Conservation (phyloP, 1,284 basidiomycete species). For the Pyrrhoderma noxium region DNA sequence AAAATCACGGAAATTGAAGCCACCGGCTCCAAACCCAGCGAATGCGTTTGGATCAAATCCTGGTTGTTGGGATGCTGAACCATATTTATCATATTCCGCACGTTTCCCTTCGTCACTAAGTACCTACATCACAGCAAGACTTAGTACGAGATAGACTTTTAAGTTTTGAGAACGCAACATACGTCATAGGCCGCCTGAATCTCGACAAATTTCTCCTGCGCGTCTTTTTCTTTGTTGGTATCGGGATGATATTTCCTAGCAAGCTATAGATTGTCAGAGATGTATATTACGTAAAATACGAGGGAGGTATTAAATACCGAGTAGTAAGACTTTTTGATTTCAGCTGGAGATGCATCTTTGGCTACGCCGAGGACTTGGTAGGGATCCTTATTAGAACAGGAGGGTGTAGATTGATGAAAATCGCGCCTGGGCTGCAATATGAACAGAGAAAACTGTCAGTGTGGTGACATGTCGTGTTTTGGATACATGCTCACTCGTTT, state of each 20-base stretch:
- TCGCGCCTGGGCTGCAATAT: conserved; percentile 44
- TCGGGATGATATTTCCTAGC: conserved; percentile 98
- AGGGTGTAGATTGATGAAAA: conserved; percentile 63
- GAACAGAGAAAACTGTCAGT: not conserved
- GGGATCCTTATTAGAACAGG: conserved; percentile 73
- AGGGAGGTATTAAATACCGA: conserved; percentile 47
- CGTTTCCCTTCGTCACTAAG: conserved; percentile 94
- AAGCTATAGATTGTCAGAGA: conserved; percentile 46
- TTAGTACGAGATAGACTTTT: conserved; percentile 11
- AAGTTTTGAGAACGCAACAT: conserved; percentile 27
- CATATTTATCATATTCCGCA: conserved; percentile 90
- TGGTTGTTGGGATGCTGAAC: conserved; percentile 87
- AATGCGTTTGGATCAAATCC: conserved; percentile 91
- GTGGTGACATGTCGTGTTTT: not conserved
- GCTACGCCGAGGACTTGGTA: conserved; percentile 87
- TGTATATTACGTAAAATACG: conserved; percentile 2
- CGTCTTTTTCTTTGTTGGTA: conserved; percentile 87
- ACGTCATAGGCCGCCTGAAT: conserved; percentile 98
- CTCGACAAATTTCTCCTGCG: conserved; percentile 92
- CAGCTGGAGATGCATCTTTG: conserved; percentile 75
- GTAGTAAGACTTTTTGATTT: conserved; percentile 98
- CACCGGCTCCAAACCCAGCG: conserved; percentile 42
- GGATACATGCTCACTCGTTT: conserved; percentile 12
- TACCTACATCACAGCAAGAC: conserved; percentile 42
- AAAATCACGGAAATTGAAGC: conserved; percentile 66